Evolutionary conservation across 2,329 filamentous ascomycete species (phyloP), one percentile per base, ranked within the genome.

Genomic region (Lecanosticta acicola): DNA sequence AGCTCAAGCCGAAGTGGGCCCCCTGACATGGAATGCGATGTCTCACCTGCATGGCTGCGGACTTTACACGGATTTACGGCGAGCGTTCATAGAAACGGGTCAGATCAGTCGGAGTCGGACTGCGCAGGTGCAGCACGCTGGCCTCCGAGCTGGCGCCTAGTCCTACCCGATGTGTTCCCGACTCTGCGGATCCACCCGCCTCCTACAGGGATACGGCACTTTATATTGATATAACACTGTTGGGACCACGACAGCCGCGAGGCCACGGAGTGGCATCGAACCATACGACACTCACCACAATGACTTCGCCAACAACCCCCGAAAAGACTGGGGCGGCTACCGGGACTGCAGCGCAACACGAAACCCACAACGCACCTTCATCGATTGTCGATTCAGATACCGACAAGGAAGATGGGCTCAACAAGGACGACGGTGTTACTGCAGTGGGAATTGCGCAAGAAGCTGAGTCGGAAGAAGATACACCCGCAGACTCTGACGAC

Each of bases 121-220:
- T 17, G 19, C n/a, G n/a, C n/a, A 17, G 17, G 19, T 19, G 9
- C 17, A n/a, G n/a, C n/a, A n/a, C n/a, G n/a, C 35, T 38, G 35
- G 17, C 35, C 17, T 38, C 35, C 35, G 35, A 38, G 35, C 9
- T 38, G 35, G n/a, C n/a, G n/a, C n/a, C n/a, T n/a, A n/a, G n/a
- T 17, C 7, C 35, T 17, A 13, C 13, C 35, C 35, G 35, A 20
- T 10, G 19, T 38, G 35, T 5, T 19, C 14, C 35, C 35, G 35
- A n/a, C n/a, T n/a, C n/a, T n/a, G n/a, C n/a, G n/a, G n/a, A n/a
- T n/a, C n/a, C n/a, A n/a, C n/a, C n/a, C n/a, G n/a, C n/a, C n/a
- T n/a, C n/a, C n/a, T n/a, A n/a, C n/a, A n/a, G n/a, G n/a, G n/a
- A n/a, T n/a, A n/a, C n/a, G n/a, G n/a, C n/a, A n/a, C n/a, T n/a